Base-by-base conservation (phyloP, 2,329 filamentous ascomycete genomes). In the Tolypocladium cylindrosporum region DNA sequence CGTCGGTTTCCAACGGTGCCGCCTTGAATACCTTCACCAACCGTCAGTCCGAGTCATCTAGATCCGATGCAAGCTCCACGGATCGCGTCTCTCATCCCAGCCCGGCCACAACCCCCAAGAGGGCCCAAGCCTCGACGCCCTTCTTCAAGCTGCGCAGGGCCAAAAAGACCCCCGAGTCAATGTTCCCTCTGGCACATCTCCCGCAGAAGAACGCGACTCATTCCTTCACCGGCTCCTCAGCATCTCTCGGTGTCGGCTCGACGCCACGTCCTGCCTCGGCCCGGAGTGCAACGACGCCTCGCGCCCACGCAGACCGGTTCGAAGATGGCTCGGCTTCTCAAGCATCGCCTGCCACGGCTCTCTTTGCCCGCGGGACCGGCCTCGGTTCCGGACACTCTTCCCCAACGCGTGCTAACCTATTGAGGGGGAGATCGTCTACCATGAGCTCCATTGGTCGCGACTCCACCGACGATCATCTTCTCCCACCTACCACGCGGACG, bases 141-240 rank as follows among this genome's bases (percentile, higher is more conserved):
- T 90, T 96, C 69, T 96, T 97, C 70, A 86, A 86, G 59, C 79
- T 97, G 61, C 87, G 91, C 56, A 82, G 91, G 62, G 89, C 85
- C 66, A 88, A 86, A 66, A 91, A 88, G 67, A 85, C 88, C 60
- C 83, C 85, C 42, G 86, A 84, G 36, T 83, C 90, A 3, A 76
- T 97, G 41, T 97, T 97, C 66, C 92, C 93, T 4, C 75, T 97
- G 37, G 85, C 88, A 42, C 88, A 93, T 59, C 79, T 97, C n/a
- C 91, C 91, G 45, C 86, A 71, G 62, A 91, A 88, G 71, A 80
- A 84, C 34, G 31, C 40, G 14, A 19, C 42, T 6, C 62, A 83
- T 73, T 64, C 68, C 66, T 4, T 63, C 69, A 19, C 64, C 70
- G 52, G 64, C 70, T 75, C 79, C 59, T 72, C 78, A 13, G 65